Evolutionary conservation across 345 rosid genomes (phyloP).

Genomic region (Populus pruinosa): DNA sequence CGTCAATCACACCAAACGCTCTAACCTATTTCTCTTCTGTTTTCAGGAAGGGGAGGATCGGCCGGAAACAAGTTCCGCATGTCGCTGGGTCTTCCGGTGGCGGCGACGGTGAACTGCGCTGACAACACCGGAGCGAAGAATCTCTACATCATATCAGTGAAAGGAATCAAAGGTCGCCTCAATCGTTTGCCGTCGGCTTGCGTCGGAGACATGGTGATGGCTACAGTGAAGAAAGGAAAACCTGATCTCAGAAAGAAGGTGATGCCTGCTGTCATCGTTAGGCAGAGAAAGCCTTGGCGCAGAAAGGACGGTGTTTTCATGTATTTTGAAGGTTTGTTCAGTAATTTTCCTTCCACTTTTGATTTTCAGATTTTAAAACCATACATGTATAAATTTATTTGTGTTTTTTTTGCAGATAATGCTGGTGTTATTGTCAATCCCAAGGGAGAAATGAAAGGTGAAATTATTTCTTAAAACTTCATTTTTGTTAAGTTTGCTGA

Average conservation of each 20-base stretch:
- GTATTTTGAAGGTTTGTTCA: constrained; percentile 79
- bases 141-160: constrained; percentile 89
- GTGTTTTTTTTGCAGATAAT: constrained; percentile 53
- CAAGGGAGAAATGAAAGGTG: constrained; percentile 95
- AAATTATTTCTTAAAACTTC: not conserved
- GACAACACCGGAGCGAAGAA: constrained; percentile 97
- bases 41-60: constrained; percentile 82
- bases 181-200: constrained; percentile 91
- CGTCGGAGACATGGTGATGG: constrained; percentile 98
- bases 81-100: constrained; percentile 98
- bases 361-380: not conserved
- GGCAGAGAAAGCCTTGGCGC: constrained; percentile 98
- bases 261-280: constrained; percentile 88
- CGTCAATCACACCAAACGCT: not conserved
- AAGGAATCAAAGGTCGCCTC: constrained; percentile 91
- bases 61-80: constrained; percentile 95
- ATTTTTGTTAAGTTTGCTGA: not conserved
- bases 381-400: no score
- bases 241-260: constrained; percentile 96
- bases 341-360: not conserved
- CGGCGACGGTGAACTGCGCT: constrained; percentile 96
- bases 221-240: constrained; percentile 94
- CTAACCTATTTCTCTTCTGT: not conserved
- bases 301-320: constrained; percentile 97
- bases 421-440: constrained; percentile 94